Evolutionary conservation across 2,329 filamentous ascomycete genomes (phyloP).

Genomic region (Podosphaera xanthii): DNA sequence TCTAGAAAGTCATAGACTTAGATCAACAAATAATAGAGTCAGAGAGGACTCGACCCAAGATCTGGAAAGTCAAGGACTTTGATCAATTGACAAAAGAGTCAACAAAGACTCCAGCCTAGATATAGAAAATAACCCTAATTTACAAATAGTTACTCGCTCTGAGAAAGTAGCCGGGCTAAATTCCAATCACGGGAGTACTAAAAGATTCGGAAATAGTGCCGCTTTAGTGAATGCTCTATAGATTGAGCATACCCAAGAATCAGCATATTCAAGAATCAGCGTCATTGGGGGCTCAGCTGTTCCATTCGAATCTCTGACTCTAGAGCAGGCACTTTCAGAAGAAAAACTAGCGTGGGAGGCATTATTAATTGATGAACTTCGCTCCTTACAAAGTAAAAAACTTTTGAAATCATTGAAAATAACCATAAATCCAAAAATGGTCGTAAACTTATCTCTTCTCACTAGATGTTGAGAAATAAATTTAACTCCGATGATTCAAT

Average conservation of each 20-base stretch:
- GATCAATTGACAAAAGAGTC: too few species aligned
- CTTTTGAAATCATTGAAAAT: background rate
- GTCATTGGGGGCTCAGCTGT: too few species aligned
- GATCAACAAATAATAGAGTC: background rate
- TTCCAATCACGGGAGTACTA: background rate
- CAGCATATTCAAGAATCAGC: background rate
- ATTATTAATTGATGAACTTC: background rate
- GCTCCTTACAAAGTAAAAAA: background rate
- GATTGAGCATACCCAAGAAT: background rate
- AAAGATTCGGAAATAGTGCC: background rate
- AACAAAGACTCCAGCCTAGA: background rate
- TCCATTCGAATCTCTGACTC: background rate
- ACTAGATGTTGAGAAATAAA: background rate
- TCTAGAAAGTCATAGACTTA: background rate
- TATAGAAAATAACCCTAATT: background rate
- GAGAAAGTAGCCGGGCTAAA: background rate
- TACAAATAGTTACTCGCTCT: background rate
- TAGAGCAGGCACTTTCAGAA: background rate
- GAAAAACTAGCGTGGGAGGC: background rate
- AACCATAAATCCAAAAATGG: background rate
- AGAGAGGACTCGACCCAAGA: background rate
- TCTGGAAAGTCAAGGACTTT: background rate
- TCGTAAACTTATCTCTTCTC: background rate
- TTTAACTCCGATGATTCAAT: too few species aligned
- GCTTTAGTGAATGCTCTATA: background rate